A percentile compares a stretch with the other conserved stretches of the same genome.
Evolutionary conservation across 139 green algal genomes (phyloP).

Genomic region (Closterium sp.): DNA sequence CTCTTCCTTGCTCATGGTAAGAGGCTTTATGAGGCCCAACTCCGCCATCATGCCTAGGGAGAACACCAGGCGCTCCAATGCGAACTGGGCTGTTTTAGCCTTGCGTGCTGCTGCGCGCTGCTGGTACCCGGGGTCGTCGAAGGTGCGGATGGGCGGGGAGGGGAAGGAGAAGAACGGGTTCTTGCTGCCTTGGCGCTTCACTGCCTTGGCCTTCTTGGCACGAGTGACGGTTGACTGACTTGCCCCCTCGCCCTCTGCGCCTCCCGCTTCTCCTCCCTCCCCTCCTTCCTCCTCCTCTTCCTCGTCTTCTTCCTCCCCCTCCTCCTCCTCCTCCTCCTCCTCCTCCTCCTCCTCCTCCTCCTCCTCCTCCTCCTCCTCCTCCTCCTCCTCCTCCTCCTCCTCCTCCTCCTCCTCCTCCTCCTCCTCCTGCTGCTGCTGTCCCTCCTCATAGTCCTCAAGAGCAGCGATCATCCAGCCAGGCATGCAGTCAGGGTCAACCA

Average conservation of each 20-base stretch:
- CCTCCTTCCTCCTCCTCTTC: background rate
- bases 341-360: background rate
- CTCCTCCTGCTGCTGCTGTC: background rate
- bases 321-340: background rate
- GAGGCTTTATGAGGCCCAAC: background rate
- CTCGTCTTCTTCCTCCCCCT: background rate
- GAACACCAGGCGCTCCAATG: background rate
- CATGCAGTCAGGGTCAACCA: no score
- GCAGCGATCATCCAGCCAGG: no score
- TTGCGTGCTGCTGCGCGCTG: background rate
- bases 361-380: background rate
- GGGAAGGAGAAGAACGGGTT: background rate
- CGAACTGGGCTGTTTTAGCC: background rate
- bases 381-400: background rate
- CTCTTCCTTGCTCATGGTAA: background rate
- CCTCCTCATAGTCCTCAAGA: background rate
- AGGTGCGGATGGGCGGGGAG: background rate
- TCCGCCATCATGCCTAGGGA: background rate
- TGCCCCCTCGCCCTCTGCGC: no score
- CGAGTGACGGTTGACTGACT: background rate
- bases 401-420: background rate
- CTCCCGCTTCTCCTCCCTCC: background rate
- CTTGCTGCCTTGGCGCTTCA: background rate
- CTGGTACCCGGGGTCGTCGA: background rate
- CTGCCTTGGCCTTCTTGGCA: background rate